phyloP scores from a whole-genome alignment of 139 green algal species.

The Coelastrella sp. region DNA sequence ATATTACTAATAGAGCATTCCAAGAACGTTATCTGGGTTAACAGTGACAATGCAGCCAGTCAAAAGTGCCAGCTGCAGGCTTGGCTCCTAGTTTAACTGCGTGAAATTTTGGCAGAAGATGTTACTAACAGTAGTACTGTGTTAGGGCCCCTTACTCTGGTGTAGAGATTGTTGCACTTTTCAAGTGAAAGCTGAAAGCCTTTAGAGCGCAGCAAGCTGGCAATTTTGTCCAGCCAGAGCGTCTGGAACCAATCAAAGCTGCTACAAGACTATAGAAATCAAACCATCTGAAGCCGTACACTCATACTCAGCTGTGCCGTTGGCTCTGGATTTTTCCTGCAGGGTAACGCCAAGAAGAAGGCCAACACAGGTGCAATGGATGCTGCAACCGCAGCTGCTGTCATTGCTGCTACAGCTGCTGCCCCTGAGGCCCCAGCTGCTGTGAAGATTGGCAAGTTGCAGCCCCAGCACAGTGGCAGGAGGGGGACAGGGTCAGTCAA shows the following conservation, averaged over 20 bases:
- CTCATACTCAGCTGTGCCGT: neutral
- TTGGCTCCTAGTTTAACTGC: too few relatives aligned
- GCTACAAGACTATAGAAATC: neutral
- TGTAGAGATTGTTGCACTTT: too few relatives aligned
- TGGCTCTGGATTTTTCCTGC: neutral
- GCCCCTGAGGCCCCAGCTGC: neutral
- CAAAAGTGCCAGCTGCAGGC: neutral
- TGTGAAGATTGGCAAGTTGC: neutral
- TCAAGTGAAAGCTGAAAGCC: too few relatives aligned
- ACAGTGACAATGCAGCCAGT: neutral
- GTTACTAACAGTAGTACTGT: too few relatives aligned
- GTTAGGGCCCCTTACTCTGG: too few relatives aligned
- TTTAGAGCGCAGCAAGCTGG: too few relatives aligned
- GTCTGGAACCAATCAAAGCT: too few relatives aligned
- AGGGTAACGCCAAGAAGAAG: constrained; percentile 11
- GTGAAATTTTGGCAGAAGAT: too few relatives aligned
- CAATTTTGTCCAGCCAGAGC: too few relatives aligned
- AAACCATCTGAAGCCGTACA: neutral
- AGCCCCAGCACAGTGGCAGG: neutral
- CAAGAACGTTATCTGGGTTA: neutral
- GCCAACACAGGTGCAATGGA: neutral
- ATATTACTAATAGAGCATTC: neutral
- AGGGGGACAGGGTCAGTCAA: neutral
- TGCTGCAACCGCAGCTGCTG: neutral
- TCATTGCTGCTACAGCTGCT: neutral